phyloP scores from a whole-genome alignment of 164 flowering plant species.

The Santalum album region DNA sequence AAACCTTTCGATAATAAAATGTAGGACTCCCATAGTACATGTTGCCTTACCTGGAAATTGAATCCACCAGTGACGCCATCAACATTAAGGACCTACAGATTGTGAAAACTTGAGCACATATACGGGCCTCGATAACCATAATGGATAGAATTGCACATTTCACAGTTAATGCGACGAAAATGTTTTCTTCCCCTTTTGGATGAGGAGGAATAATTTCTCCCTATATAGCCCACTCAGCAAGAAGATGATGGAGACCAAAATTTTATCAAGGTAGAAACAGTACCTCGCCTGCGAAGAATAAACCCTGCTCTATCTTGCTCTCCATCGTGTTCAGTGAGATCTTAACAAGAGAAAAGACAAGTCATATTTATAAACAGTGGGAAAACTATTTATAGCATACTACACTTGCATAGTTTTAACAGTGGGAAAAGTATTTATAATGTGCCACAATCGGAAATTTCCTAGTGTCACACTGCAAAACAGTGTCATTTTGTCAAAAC shows the following conservation, averaged over 20 bases:
- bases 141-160: too few relatives aligned
- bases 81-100: constrained; percentile 64
- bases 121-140: too few relatives aligned
- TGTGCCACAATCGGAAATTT: too few relatives aligned
- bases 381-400: too few relatives aligned
- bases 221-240: neutral
- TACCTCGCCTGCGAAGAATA: constrained; percentile 97
- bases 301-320: constrained; percentile 51
- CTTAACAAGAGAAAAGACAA: constrained; percentile 23
- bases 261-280: neutral
- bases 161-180: too few relatives aligned
- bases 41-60: constrained; percentile 82
- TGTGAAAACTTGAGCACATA: neutral
- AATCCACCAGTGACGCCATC: constrained; percentile 99
- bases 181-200: too few relatives aligned
- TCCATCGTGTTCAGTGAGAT: constrained; percentile 76
- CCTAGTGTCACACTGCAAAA: too few relatives aligned
- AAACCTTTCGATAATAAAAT: too few relatives aligned
- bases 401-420: too few relatives aligned
- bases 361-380: neutral
- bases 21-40: too few relatives aligned
- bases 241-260: neutral
- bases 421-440: too few relatives aligned
- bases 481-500: too few relatives aligned
- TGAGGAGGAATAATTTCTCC: neutral